Evolutionary conservation across 2,329 filamentous ascomycete species (phyloP), one percentile per base, ranked within the genome.

Genomic region (Pleomassaria siparia): DNA sequence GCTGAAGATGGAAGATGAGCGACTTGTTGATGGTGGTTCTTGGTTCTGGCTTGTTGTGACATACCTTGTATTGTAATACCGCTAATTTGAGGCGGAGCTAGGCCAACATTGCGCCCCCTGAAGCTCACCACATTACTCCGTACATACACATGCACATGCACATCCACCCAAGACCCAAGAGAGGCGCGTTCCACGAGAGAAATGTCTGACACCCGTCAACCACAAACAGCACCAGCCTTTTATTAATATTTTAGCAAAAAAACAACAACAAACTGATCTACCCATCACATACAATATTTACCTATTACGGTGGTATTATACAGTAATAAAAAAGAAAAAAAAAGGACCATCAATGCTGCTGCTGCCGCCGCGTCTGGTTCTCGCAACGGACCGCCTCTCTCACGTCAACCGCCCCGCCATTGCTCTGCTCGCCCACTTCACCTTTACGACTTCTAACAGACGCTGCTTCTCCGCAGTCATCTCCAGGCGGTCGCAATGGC

Each of bases 381-480:
- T 33, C 7, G 30, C 30, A 33, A n/a, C 33, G 16, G n/a, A 22
- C 33, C 15, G 33, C n/a, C n/a, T n/a, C n/a, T n/a, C n/a, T n/a
- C n/a, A n/a, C 20, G 20, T 21, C 36, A 15, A 5, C 20, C 12
- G 43, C 5, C 15, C 29, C 42, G 33, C 24, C 16, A 15, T 18
- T n/a, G n/a, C 10, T 28, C 28, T 25, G 7, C 7, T 8, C 12
- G 8, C 9, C 28, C 28, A 4, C 20, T 13, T 39, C 18, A 21
- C 43, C 22, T 29, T 8, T 33, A 6, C 30, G 5, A 16, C 40
- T 13, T n/a, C n/a, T n/a, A n/a, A 7, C 20, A 32, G 18, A 15
- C 62, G 60, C 16, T 32, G 45, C 22, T 59, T 57, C 49, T 62
- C 64, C 32, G 53, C 59, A 29, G 58, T 58, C 39, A 46, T 54